Evolutionary conservation across 2,329 filamentous ascomycete species (phyloP).

Genomic region (Cercospora beticola): DNA sequence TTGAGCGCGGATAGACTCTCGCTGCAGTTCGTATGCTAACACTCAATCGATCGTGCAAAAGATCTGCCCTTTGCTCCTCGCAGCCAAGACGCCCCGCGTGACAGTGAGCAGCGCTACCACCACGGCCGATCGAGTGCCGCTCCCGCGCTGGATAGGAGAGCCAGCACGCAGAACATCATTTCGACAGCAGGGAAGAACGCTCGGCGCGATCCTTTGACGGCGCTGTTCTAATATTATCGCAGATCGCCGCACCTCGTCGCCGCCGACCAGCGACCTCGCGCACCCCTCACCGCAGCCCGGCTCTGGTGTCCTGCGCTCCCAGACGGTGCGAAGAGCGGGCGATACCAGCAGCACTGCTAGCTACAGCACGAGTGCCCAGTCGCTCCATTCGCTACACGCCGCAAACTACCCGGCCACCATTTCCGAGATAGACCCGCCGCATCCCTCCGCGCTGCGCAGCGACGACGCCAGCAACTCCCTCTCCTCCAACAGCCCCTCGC

Average conservation of each 20-base stretch:
- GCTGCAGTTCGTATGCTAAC: slow-evolving; percentile 2
- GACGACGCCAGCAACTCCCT: slow-evolving; percentile 18
- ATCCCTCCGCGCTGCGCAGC: slow-evolving; percentile 11
- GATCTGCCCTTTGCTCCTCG: slow-evolving; percentile 7
- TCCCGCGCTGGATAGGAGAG: not conserved
- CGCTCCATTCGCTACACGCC: not conserved
- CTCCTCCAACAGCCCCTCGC: slow-evolving; percentile 18
- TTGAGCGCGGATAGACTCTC: not conserved
- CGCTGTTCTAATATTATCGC: slow-evolving; percentile 11
- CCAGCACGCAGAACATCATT: slow-evolving; percentile 8
- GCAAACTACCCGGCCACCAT: not conserved
- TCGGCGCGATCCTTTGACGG: slow-evolving; percentile 9
- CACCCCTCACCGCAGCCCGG: slow-evolving; percentile 16
- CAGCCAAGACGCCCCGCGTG: slow-evolving; percentile 7
- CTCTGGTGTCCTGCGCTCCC: slow-evolving; percentile 29
- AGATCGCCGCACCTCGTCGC: slow-evolving; percentile 9
- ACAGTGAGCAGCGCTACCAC: slow-evolving; percentile 6
- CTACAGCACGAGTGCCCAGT: not conserved
- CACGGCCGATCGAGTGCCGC: slow-evolving; percentile 1
- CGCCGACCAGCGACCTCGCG: not conserved
- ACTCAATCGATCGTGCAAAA: not conserved
- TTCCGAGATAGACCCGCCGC: slow-evolving; percentile 21
- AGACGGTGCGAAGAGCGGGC: slow-evolving; percentile 30
- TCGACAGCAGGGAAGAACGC: slow-evolving; percentile 6
- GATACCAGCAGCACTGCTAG: slow-evolving; percentile 8